Evolutionary conservation across 495 filamentous ascomycete species (phyloP).

Genomic region (Podospora pseudopauciseta): DNA sequence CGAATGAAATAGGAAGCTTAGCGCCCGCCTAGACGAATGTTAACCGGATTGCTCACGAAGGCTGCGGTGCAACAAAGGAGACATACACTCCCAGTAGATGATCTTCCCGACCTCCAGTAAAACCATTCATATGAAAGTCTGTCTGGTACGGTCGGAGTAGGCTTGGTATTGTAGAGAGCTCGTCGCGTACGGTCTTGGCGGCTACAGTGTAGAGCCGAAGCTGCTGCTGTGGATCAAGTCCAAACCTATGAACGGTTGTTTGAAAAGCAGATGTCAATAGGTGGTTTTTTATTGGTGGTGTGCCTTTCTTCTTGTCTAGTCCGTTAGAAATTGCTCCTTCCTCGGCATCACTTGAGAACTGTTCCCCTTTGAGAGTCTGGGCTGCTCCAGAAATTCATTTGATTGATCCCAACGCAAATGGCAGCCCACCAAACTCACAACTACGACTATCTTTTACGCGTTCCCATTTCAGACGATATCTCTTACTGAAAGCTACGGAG

Average conservation of each 20-base stretch:
- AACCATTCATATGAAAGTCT: neutral
- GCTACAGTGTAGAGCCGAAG: neutral
- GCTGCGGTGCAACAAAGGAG: neutral
- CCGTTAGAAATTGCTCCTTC: too few species aligned
- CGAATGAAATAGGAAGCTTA: neutral
- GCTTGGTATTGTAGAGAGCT: neutral
- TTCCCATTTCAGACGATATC: too few species aligned
- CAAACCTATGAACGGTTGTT: neutral
- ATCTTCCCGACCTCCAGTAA: neutral
- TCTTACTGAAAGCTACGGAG: too few species aligned
- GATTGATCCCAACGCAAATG: too few species aligned
- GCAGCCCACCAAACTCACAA: too few species aligned
- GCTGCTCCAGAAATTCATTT: too few species aligned
- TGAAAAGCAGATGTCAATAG: neutral
- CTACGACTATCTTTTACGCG: too few species aligned
- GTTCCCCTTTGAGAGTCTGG: too few species aligned
- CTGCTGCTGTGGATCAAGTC: neutral
- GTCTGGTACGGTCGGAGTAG: neutral
- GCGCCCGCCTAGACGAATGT: neutral
- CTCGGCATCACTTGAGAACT: too few species aligned
- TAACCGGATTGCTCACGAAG: neutral
- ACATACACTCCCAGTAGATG: neutral
- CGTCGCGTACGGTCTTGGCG: neutral
- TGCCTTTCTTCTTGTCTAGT: neutral
- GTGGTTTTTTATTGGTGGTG: too few species aligned